Evolutionary conservation across 139 green algal genomes (phyloP), one percentile per base, ranked within the genome.

Genomic region (Yamagishiella unicocca): DNA sequence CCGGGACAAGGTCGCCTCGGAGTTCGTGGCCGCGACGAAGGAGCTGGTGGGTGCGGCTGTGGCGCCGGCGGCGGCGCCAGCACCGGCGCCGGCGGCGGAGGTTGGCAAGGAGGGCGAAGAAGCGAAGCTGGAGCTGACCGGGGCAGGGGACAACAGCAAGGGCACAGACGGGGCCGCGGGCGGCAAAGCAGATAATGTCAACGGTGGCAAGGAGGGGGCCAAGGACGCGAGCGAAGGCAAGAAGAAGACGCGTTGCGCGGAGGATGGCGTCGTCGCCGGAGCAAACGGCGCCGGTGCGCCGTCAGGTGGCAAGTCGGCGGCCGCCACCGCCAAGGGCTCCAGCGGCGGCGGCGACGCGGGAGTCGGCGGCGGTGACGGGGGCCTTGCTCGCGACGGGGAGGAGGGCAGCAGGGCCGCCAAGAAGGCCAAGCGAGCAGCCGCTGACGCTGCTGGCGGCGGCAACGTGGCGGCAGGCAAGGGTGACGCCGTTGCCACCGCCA

Each of bases 11-110:
- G 88, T 92, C 10, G 37, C 27, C 25, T 22, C 38, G 24, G 92
- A 93, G 88, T 92, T 92, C 61, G 54, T 93, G 42, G 85, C 73
- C 8, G 85, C 73, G n/a, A 42, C 53, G 37, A 53, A 37, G 67
- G 73, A 77, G 84, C 17, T 58, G 45, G n/a, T 54, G 37, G 71
- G 25, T 55, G 70, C 9, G 35, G 68, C 55, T 64, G n/a, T 62
- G 43, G 45, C 61, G 68, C 72, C 25, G 31, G 35, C 50, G 43
- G 35, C 0, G 82, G 35, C 35, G 35, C 4, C 2, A 50, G 46
- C 7, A 33, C 68, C 81, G 29, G 53, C 35, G 50, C 29, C 25
- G 58, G 58, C 73, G 70, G 22, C 70, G 17, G 70, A 2, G 37
- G 5, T 14, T 67, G 37, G 53, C 50, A 70, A 83, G 31, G 24